phyloP scores from a whole-genome alignment of 805 yeast species.

The Yarrowia hollandica region DNA sequence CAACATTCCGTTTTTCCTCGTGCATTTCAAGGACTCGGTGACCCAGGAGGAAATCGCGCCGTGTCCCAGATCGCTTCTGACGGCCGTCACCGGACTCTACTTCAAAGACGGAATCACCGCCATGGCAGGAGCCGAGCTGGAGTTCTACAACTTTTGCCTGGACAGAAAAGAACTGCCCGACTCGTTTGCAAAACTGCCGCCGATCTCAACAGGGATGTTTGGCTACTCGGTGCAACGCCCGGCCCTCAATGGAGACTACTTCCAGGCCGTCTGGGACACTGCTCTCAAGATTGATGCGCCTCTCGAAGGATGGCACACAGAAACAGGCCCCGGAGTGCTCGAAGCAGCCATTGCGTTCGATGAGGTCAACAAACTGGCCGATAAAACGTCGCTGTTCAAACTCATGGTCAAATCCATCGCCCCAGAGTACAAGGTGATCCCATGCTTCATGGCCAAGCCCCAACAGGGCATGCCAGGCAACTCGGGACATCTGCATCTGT shows the following conservation, averaged over 20 bases:
- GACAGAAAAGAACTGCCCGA: slow-evolving; percentile 34
- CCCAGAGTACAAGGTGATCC: slow-evolving; percentile 37
- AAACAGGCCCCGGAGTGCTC: slow-evolving; percentile 43
- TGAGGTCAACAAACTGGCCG: slow-evolving; percentile 39
- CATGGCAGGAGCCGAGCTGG: slow-evolving; percentile 42
- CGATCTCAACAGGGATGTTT: slow-evolving; percentile 42
- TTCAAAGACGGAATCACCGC: slow-evolving; percentile 31
- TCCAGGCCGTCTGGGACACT: slow-evolving; percentile 36
- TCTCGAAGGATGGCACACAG: slow-evolving; percentile 43
- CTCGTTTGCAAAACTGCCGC: slow-evolving; percentile 32
- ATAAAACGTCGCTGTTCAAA: slow-evolving; percentile 40
- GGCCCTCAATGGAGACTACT: slow-evolving; percentile 37
- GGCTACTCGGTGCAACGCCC: slow-evolving; percentile 43
- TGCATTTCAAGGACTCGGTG: slow-evolving; percentile 36
- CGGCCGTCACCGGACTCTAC: slow-evolving; percentile 31
- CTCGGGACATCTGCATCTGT: slow-evolving; percentile 43
- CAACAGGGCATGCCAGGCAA: slow-evolving; percentile 42
- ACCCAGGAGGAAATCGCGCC: slow-evolving; percentile 37
- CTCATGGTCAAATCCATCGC: slow-evolving; percentile 39
- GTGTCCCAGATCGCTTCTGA: slow-evolving; percentile 40
- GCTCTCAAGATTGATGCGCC: slow-evolving; percentile 35
- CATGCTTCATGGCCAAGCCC: slow-evolving; percentile 45
- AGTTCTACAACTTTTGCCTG: slow-evolving; percentile 40
- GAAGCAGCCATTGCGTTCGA: slow-evolving; percentile 42
- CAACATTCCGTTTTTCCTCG: slow-evolving; percentile 38